Base-by-base conservation (phyloP, 306 rosid genomes). In the Cicer pinnatifidum region DNA sequence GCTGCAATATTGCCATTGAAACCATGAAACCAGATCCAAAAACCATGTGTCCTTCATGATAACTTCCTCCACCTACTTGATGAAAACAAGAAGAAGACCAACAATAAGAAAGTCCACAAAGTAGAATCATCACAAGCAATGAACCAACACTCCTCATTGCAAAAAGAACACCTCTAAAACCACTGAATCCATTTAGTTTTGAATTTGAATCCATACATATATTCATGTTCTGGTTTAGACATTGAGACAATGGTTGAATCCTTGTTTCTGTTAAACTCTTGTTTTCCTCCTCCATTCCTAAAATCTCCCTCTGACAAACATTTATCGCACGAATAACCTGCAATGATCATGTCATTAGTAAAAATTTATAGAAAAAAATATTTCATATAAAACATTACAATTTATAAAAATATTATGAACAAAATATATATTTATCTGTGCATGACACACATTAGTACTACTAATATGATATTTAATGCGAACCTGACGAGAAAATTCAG, bases 71-170 rank as follows among this genome's bases (percentile, higher is more conserved):
- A 50, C 9, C 35, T 44, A 58, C 73, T 68, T 68, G 44, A 8
- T 65, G 79, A 56, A 89, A 89, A 48, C 83, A 84, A 1, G 92
- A 80, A 67, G 90, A 84, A 37, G 97, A 88, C 80, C 86, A 84
- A 78, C 89, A 89, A 52, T 87, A 86, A 0, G 88, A 90, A 1
- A 91, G 72, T 2, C 91, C 91, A 6, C 82, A 64, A 0, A 91
- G 83, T 35, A 91, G 73, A 20, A 91, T 88, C 88, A 86, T 79
- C 78, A 91, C 51, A 9, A 91, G 91, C 81, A 91, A 54, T 15
- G 97, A 89, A 39, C 88, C 85, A 0, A 91, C 86, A 53, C 78
- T 89, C 77, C 90, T 85, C 89, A 91, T 85, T 80, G 97, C 96
- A 10, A 85, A 85, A 2, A 91, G 91, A 57, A 89, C 92, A 2